These are phyloP conservation scores for Cercospora sp. DNA, from an alignment of 2,329 filamentous ascomycete genomes.

Conservation along the genomic window DNA sequence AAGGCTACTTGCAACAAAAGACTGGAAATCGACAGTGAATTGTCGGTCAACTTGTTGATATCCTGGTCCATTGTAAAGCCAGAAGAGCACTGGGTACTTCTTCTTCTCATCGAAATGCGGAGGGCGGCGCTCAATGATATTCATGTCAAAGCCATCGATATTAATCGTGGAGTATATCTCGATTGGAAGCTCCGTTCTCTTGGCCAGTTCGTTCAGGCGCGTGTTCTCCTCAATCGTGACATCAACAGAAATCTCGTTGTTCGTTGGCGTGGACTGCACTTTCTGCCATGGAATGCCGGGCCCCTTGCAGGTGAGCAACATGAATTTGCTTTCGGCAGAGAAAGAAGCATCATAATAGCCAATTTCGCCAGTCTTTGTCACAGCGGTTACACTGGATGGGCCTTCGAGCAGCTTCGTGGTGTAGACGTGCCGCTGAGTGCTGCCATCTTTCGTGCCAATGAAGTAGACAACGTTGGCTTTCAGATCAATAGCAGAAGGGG, in stretches of 20 bases:
- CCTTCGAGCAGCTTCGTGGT: conserved; percentile 82
- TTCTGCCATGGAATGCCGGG: conserved; percentile 89
- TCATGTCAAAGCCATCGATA: conserved; percentile 73
- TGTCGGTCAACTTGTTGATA: conserved; percentile 81
- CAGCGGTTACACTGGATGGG: conserved; percentile 58
- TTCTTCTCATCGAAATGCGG: conserved; percentile 79
- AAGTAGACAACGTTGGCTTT: conserved; percentile 89
- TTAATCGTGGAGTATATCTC: conserved; percentile 80
- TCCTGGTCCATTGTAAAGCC: conserved; percentile 91
- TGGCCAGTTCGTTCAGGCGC: conserved; percentile 66
- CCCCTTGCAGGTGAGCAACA: conserved; percentile 79
- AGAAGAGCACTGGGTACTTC: conserved; percentile 91
- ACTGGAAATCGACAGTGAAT: conserved; percentile 85
- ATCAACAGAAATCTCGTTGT: conserved; percentile 36
- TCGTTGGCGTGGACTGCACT: conserved; percentile 78
- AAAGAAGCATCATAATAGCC: conserved; percentile 84
- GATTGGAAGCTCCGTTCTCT: conserved; percentile 77
- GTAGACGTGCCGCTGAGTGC: conserved; percentile 89
- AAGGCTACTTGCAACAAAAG: conserved; percentile 79
- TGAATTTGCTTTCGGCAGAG: conserved; percentile 77
- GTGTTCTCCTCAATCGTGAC: conserved; percentile 77
- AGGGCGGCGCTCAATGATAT: conserved; percentile 80
- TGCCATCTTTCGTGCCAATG: conserved; percentile 78
- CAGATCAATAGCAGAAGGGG: conserved; percentile 81
- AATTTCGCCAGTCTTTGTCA: conserved; percentile 72